Evolutionary conservation across 805 yeast genomes (phyloP).

Genomic region (Saturnispora bothae): DNA sequence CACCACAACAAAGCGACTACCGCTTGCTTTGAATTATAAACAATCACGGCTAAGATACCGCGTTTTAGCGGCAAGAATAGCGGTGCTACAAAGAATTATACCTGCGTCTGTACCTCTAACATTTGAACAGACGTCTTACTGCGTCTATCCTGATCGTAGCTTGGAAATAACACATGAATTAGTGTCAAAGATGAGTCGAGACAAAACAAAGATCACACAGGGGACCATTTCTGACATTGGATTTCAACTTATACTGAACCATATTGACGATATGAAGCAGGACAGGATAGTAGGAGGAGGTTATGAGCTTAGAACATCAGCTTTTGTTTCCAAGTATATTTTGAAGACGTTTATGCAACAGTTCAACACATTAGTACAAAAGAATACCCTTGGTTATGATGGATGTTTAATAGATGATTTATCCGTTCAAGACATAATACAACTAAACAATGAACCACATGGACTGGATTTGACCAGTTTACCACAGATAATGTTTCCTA

Average conservation of each 20-base stretch:
- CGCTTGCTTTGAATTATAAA: constrained; percentile 13
- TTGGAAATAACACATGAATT: constrained; percentile 1
- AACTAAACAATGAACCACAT: constrained; percentile 4
- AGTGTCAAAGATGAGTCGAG: not conserved
- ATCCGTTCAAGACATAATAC: not conserved
- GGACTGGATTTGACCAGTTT: not conserved
- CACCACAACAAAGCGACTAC: not conserved
- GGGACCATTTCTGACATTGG: constrained; percentile 10
- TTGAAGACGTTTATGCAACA: constrained; percentile 3
- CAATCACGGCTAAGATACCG: constrained; percentile 7
- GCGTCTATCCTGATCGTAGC: constrained; percentile 15
- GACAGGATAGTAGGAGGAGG: constrained; percentile 1
- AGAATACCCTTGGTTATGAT: constrained; percentile 1
- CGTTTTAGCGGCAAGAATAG: constrained; percentile 15
- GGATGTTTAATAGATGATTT: constrained; percentile 1
- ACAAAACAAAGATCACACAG: constrained; percentile 7
- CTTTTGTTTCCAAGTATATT: constrained; percentile 2
- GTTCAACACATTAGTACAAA: constrained; percentile 1
- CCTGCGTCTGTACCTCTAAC: constrained; percentile 18
- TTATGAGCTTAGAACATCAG: not conserved
- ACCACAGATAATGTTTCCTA: constrained; percentile 1
- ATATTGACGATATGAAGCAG: constrained; percentile 1
- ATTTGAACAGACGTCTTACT: constrained; percentile 15
- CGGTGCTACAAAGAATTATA: constrained; percentile 16
- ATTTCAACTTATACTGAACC: constrained; percentile 1